Base-by-base conservation (phyloP, 2,329 filamentous ascomycete species). In the Hirsutella thompsonii region DNA sequence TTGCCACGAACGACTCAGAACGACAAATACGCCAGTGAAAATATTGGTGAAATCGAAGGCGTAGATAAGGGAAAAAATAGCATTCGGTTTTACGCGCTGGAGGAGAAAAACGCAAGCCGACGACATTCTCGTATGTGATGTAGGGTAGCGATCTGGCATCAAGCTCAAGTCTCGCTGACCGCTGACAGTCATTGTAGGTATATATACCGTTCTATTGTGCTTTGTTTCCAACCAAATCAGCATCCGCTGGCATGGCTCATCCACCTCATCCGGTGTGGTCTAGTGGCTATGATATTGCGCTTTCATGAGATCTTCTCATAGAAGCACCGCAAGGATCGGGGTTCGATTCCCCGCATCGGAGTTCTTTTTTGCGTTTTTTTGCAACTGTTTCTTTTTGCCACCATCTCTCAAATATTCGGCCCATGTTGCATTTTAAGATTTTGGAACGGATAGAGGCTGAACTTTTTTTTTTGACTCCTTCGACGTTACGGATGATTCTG, bases 301-400 rank as follows among this genome's bases (percentile, higher is more conserved):
- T 49, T 49, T 49, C 47, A 49, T 26, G n/a, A 34, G 32, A n/a
- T n/a, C n/a, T 18, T 10, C 19, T 2, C 39, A 14, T 38, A 37
- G 14, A 46, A 46, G 42, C 26, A 29, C 47, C 47, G 47, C 45
- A 49, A 47, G 45, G 47, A 47, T 46, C 47, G 47, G 47, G 47
- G 47, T 49, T 49, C 47, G 47, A 49, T 47, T 49, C 47, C 47
- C 47, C 47, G 47, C 47, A 47, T 44, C 45, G 47, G 47, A 49
- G 45, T 37, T 14, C 19, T 29, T 38, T 42, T 44, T 44, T 43
- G 36, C 10, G 21, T 13, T 36, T 19, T 36, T 4, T n/a, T n/a
- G n/a, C n/a, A n/a, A n/a, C n/a, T n/a, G 30, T n/a, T 28, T 41
- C 3, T 32, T 38, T 55, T 49, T 36, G 8, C 34, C 18, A 3